phyloP scores from a whole-genome alignment of 208 protist species.

The Leishmania major region DNA sequence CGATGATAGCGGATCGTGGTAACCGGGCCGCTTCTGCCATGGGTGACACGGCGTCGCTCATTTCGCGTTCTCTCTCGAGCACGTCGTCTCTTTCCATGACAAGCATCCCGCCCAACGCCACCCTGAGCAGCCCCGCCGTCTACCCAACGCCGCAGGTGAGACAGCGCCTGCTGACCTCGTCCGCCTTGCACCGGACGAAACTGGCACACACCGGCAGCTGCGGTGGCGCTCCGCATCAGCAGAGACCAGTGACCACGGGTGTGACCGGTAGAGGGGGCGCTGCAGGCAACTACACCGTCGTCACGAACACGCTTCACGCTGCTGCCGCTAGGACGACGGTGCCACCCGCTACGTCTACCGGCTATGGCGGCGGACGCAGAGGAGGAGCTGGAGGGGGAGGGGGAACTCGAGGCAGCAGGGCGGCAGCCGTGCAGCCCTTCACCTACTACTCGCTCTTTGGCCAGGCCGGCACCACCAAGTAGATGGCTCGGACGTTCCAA shows the following conservation, averaged over 20 bases:
- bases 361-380: not conserved
- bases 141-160: not conserved
- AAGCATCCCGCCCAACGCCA: not conserved
- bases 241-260: not conserved
- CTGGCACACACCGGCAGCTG: constrained; percentile 30
- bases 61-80: not conserved
- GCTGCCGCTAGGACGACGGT: not conserved
- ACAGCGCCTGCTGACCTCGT: not conserved
- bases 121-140: not conserved
- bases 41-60: not conserved
- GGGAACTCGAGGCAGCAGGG: not conserved
- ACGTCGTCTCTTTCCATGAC: not conserved
- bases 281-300: no score
- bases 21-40: not conserved
- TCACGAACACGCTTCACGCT: not conserved
- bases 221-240: not conserved
- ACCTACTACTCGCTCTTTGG: constrained; percentile 15
- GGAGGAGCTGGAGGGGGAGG: not conserved
- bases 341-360: not conserved
- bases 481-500: not conserved
- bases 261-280: not conserved
- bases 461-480: constrained; percentile 18
- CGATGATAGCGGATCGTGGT: not conserved
- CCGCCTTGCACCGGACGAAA: constrained; percentile 11
- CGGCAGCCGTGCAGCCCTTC: not conserved